Conservation (phyloP, 2,329 filamentous ascomycete species). For the Periconia digitata region DNA sequence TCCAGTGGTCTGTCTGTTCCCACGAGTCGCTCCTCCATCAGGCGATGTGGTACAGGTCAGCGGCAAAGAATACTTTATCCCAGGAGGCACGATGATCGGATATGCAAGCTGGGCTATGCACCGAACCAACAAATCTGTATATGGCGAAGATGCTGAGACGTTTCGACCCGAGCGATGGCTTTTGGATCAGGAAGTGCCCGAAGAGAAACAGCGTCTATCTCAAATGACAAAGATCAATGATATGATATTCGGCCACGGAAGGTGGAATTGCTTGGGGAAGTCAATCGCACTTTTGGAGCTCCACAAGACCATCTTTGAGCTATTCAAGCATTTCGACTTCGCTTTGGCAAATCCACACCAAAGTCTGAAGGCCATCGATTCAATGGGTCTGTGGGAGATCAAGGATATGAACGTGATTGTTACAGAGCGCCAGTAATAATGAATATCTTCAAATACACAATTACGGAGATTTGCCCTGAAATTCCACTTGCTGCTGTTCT, state of each 20-base stretch:
- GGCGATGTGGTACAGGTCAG: slow-evolving; percentile 36
- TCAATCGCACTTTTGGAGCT: slow-evolving; percentile 41
- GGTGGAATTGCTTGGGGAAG: slow-evolving; percentile 38
- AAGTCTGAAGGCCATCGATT: slow-evolving; percentile 34
- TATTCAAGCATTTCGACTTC: slow-evolving; percentile 37
- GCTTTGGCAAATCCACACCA: slow-evolving; percentile 29
- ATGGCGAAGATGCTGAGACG: slow-evolving; percentile 45
- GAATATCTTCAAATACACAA: not conserved
- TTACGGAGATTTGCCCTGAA: too few relatives aligned
- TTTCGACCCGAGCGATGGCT: slow-evolving; percentile 57
- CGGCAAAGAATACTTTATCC: slow-evolving; percentile 31
- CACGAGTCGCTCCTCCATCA: slow-evolving; percentile 29
- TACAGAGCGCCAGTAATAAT: slow-evolving; percentile 16
- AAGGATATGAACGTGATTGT: slow-evolving; percentile 37
- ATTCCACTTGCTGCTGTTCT: too few relatives aligned
- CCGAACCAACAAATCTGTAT: slow-evolving; percentile 30
- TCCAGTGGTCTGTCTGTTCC: slow-evolving; percentile 38
- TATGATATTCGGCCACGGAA: slow-evolving; percentile 42
- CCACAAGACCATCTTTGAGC: slow-evolving; percentile 47
- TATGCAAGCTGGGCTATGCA: slow-evolving; percentile 38
- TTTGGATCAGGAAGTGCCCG: slow-evolving; percentile 19
- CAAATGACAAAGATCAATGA: slow-evolving; percentile 37
- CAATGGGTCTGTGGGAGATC: slow-evolving; percentile 31
- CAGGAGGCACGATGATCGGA: slow-evolving; percentile 38
- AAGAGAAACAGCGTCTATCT: slow-evolving; percentile 26